Evolutionary conservation across 2,329 filamentous ascomycete genomes (phyloP), one percentile per base, ranked within the genome.

Genomic region (Amphichorda felina): DNA sequence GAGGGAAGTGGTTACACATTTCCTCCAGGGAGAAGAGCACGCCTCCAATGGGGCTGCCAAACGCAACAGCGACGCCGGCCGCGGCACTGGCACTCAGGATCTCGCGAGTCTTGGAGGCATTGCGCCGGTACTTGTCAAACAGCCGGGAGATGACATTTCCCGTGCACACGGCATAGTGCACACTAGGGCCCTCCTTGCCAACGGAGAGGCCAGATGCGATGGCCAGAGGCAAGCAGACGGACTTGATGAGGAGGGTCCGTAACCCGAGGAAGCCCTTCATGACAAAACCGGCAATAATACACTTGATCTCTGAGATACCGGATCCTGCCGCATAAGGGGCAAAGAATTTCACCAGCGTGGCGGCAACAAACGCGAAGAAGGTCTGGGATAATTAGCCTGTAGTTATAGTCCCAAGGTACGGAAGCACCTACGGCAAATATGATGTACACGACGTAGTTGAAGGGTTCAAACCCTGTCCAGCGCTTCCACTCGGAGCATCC

Each of bases 221-320:
- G 30, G 89, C 84, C 30, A 98, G 66, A 1, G 91, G 91, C 33
- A 98, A 65, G 17, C 82, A 84, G 37, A 96, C 75, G 0, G 87
- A 94, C 61, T 98, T 98, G 62, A 98, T 96, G 40, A 91, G 57
- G 22, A 98, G 66, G 5, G 91, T 96, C 74, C 86, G 87, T 48
- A 81, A 80, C 15, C 89, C 87, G 13, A 98, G 70, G 51, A 98
- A 98, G 0, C 88, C 91, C 59, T 96, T 95, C 91, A 98, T 98
- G 34, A 96, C 85, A 54, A 98, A 98, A 3, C 91, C 91, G 4
- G 89, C 91, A 51, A 98, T 94, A 53, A 98, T 96, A 59, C 87
- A 94, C 60, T 98, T 98, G 69, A 98, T 98, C 63, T 98, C 91
- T 10, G 87, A 95, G 39, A 98, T 98, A 28, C 91, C 91, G 10